Base-by-base conservation (phyloP, 2,329 filamentous ascomycete species). In the Stagonosporopsis vannaccii region DNA sequence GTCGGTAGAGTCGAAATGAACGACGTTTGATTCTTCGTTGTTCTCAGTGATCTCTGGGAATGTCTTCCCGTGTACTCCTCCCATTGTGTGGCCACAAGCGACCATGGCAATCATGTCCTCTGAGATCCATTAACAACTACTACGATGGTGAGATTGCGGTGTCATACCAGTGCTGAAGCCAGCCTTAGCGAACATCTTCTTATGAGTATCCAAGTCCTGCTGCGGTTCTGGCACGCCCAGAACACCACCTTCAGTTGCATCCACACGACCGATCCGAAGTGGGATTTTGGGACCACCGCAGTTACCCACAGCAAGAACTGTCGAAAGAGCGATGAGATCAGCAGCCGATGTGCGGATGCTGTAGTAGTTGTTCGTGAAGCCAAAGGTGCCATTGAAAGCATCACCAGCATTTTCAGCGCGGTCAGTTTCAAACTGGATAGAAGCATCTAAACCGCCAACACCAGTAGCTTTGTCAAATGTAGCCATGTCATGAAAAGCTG, bases 51-150 rank as follows among this genome's bases (percentile, higher is more conserved):
- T 71, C 28, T 71, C 62, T 12, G 73, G 73, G 23, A 56, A 46
- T 65, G 70, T 19, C 67, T 68, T 26, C 56, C 62, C 25, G 63
- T 76, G 73, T 8, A 76, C 72, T n/a, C 71, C 67, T 17, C 74
- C 74, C 28, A 77, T 61, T 1, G 66, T 70, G 51, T 77, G 74
- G 2, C 74, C 74, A 50, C 73, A 77, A 8, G 74, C 72, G 22
- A 70, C 65, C 26, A 77, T 47, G 15, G 62, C 62, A 33, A 68
- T 67, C 62, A 66, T 67, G 13, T 68, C 64, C 36, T 56, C 58
- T 61, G 39, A 32, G 12, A 12, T 12, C 19, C 4, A 19, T 46
- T 46, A 59, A 39, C 23, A n/a, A 6, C 23, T 3, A 3, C 2
- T 5, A 23, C 7, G 30, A 12, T n/a, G 7, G 30, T 48, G 22